Evolutionary conservation across 1,284 basidiomycete species (phyloP).

Genomic region (Ceratobasidium papillatum): DNA sequence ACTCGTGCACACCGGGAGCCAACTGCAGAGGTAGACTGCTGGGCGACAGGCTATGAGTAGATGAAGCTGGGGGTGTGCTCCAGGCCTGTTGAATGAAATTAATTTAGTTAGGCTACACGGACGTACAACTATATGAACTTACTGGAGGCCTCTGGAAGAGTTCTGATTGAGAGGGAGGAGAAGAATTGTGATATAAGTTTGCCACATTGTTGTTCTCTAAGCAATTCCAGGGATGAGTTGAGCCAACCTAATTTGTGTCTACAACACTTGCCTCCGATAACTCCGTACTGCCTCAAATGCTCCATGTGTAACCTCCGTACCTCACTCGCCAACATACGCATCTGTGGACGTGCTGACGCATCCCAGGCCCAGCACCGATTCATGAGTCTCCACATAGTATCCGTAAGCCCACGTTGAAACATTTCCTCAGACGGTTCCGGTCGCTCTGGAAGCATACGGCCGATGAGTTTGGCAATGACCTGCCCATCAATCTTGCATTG

Average conservation of each 20-base stretch:
- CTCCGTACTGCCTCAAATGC: conserved; percentile 16
- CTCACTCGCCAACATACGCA: conserved; percentile 1
- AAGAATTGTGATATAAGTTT: neutral
- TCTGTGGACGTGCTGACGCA: neutral
- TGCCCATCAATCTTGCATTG: neutral
- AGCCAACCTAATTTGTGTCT: neutral
- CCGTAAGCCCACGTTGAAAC: conserved; percentile 3
- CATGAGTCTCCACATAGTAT: conserved; percentile 25
- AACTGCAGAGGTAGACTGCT: neutral
- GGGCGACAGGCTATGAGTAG: neutral
- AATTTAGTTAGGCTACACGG: neutral
- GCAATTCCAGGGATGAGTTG: neutral
- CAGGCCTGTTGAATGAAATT: neutral
- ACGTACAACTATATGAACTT: neutral
- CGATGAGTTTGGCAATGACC: conserved; percentile 6
- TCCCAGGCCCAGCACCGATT: conserved; percentile 16
- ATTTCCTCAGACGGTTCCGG: neutral
- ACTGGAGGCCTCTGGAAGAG: neutral
- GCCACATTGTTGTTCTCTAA: neutral
- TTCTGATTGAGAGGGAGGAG: neutral
- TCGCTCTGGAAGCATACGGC: neutral
- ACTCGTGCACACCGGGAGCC: neutral
- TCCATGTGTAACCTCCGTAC: conserved; percentile 7
- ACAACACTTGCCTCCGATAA: neutral
- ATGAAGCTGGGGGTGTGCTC: conserved; percentile 19